Conservation (phyloP, 148 eudicot species). For the Vaccinium corymbosum region DNA sequence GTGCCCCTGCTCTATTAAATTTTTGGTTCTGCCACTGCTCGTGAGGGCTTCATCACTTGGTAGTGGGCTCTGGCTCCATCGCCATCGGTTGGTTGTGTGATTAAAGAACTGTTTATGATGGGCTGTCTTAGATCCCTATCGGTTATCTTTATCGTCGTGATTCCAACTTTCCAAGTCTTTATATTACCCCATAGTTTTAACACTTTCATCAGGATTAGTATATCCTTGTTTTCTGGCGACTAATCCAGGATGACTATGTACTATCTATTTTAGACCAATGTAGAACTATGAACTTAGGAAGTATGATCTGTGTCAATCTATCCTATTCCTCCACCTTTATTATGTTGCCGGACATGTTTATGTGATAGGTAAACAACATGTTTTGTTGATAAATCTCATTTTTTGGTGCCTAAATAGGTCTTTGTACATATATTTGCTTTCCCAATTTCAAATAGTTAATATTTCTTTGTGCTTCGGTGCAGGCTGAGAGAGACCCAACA, state of each 20-base stretch:
- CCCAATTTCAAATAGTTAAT: neutral
- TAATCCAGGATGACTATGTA: neutral
- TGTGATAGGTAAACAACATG: neutral
- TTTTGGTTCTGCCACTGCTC: neutral
- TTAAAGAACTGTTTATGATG: neutral
- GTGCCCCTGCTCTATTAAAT: neutral
- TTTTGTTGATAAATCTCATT: neutral
- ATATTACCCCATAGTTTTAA: neutral
- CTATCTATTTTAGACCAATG: neutral
- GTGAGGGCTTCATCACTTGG: neutral
- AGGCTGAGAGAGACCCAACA: slow-evolving; percentile 68
- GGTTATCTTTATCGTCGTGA: neutral
- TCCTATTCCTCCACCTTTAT: neutral
- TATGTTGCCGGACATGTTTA: neutral
- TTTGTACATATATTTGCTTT: neutral
- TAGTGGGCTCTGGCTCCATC: neutral
- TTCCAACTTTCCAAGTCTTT: neutral
- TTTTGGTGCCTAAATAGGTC: neutral
- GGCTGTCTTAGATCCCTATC: neutral
- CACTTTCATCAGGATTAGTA: neutral
- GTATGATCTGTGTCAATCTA: neutral
- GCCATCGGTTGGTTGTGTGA: neutral
- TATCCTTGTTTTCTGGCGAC: neutral
- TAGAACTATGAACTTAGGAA: neutral
- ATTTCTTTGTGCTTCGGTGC: neutral